These are phyloP conservation scores for Pseudogymnoascus sp. DNA, from an alignment of 2,329 filamentous ascomycete species.

Conservation along the genomic window DNA sequence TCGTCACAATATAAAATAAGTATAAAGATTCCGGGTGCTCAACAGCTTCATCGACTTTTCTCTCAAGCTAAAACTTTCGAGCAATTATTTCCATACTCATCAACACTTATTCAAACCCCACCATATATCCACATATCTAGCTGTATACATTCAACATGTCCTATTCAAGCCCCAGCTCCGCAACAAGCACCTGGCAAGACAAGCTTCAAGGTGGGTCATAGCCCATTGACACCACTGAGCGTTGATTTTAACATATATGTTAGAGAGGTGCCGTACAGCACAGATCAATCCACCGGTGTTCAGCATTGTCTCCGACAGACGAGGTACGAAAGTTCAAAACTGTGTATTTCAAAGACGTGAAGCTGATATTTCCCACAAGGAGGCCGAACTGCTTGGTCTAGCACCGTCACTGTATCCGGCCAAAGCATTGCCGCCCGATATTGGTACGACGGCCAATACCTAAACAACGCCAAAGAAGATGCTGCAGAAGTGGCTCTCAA, in stretches of 20 bases:
- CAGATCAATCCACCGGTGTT: constrained; percentile 52
- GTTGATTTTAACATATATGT: constrained; percentile 16
- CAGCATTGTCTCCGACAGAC: constrained; percentile 65
- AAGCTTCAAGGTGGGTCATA: constrained; percentile 31
- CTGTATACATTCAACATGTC: constrained; percentile 22
- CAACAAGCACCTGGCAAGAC: constrained; percentile 30
- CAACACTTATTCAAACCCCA: neutral
- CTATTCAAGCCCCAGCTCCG: constrained; percentile 24
- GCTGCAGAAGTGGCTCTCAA: constrained; percentile 75
- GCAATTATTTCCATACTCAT: neutral
- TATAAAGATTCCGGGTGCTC: constrained; percentile 6
- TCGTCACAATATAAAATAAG: constrained; percentile 1
- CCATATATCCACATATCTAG: neutral
- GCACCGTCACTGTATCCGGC: constrained; percentile 65
- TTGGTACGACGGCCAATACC: constrained; percentile 85
- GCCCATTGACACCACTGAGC: constrained; percentile 22
- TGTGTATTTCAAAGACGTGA: constrained; percentile 11
- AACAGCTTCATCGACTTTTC: constrained; percentile 3
- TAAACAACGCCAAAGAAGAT: constrained; percentile 84
- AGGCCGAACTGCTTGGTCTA: constrained; percentile 86
- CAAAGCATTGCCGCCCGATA: constrained; percentile 63
- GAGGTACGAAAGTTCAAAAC: constrained; percentile 45
- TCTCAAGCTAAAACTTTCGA: neutral
- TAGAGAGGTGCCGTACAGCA: constrained; percentile 51
- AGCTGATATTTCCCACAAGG: constrained; percentile 42